Base-by-base conservation (phyloP, 1,284 basidiomycete genomes). In the Cystobasidium pallidum region DNA sequence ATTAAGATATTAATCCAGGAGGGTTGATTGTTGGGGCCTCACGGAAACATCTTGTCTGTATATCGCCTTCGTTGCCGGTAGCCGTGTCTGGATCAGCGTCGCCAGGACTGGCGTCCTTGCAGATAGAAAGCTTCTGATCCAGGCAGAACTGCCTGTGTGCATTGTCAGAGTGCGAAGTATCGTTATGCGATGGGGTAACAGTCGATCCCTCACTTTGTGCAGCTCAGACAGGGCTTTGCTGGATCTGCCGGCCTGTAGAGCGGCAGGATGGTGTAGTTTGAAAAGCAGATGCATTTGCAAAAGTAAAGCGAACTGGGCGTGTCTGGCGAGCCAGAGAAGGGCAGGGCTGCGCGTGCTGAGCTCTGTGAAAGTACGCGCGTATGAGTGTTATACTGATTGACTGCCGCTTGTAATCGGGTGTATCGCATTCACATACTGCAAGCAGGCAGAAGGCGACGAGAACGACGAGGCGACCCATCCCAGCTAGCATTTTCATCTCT, bases 21-120 rank as follows among this genome's bases (percentile, higher is more conserved):
- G n/a, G n/a, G n/a, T n/a, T n/a, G n/a, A n/a, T n/a, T n/a, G 39
- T 54, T 19, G 70, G 13, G 76, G 68, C 87, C 92, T 78, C 82
- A 94, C 93, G 92, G 82, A 96, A 96, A 84, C 94, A 97, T 80
- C 91, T 85, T 73, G 93, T 93, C 82, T 94, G 91, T 43, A 97
- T 91, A 81, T 96, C 93, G 28, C 93, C 93, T 80, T 95, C 94
- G 78, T 92, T 93, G n/a, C 94, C 94, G 1, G 92, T 94, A 7
- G 90, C 92, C 24, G 90, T 92, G 81, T 97, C 93, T 26, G 89
- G 90, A 81, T 97, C 88, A 43, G 90, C 88, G 77, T 92, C 90
- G 32, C 92, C 93, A 41, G 92, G 82, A 4, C 21, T 74, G 39
- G 94, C 94, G 52, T 90, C 91, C 64, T 86, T 84, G 76, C 94